Percentiles rank a stretch among this genome's conserved stretches.
Evolutionary conservation across 192 early-diverging fungal genomes (phyloP).

Genomic region (Radiomyces spectabilis): DNA sequence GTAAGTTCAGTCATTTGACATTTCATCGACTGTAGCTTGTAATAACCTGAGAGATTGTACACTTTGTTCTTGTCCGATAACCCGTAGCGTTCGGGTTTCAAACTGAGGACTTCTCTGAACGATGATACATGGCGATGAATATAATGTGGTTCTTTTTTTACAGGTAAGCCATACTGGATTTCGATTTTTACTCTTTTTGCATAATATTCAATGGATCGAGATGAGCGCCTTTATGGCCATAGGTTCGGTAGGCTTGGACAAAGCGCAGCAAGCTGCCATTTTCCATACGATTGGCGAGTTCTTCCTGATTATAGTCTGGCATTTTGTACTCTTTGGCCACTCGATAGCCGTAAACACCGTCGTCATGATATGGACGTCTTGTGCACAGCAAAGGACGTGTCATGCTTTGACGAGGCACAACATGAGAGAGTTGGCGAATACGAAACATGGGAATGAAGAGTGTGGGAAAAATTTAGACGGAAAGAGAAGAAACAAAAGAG

Average conservation of each 20-base stretch:
- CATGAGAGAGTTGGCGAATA: not conserved
- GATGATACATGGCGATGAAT: not conserved
- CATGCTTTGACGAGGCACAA: too few species aligned
- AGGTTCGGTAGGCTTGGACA: constrained; percentile 69
- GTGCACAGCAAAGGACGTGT: not conserved
- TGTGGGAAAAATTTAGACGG: not conserved
- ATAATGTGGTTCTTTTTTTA: too few species aligned
- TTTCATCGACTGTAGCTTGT: not conserved
- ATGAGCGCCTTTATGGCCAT: constrained; percentile 76
- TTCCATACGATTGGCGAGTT: constrained; percentile 76
- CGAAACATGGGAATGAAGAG: not conserved
- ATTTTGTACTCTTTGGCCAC: constrained; percentile 56
- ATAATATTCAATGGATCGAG: constrained; percentile 83
- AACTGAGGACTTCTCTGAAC: constrained; percentile 50
- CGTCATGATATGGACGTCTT: constrained; percentile 57
- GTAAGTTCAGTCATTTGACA: not conserved
- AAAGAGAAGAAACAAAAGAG: not conserved
- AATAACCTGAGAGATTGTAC: constrained; percentile 55
- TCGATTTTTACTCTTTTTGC: constrained; percentile 56
- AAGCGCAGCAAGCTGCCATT: constrained; percentile 82
- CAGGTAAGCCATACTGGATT: too few species aligned
- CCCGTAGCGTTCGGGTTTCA: constrained; percentile 82
- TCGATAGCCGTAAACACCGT: constrained; percentile 85
- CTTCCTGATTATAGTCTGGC: constrained; percentile 74
- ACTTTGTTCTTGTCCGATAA: constrained; percentile 44